Evolutionary conservation across 2,329 filamentous ascomycete species (phyloP).

Genomic region (Bipolaris oryzae): DNA sequence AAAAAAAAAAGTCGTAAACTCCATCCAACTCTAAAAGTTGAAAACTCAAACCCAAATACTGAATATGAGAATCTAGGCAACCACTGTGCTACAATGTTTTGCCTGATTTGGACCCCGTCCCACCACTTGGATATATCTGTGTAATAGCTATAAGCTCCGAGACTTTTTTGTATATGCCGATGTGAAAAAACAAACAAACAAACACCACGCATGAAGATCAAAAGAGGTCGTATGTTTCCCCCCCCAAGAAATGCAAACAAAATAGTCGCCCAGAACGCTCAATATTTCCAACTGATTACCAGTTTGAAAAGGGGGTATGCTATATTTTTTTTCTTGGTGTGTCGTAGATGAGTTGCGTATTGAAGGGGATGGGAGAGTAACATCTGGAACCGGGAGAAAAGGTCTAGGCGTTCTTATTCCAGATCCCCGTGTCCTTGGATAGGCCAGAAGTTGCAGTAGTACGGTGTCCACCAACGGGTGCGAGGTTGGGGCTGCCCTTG

Average conservation of each 20-base stretch:
- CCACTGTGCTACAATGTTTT: not conserved
- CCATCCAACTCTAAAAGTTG: too few species aligned
- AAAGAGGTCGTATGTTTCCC: not conserved
- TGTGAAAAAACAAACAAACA: constrained; percentile 1
- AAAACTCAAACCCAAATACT: too few species aligned
- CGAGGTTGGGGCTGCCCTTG: constrained; percentile 43
- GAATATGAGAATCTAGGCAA: not conserved
- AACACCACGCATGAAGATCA: not conserved
- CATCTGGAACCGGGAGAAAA: not conserved
- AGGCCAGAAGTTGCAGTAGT: constrained; percentile 27
- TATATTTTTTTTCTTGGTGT: constrained; percentile 5
- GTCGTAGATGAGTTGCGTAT: not conserved
- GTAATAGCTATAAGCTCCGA: constrained; percentile 9
- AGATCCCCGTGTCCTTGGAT: constrained; percentile 26
- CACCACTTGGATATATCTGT: not conserved
- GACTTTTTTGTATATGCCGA: constrained; percentile 18
- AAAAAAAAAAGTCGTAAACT: too few species aligned
- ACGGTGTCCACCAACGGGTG: constrained; percentile 43
- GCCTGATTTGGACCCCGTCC: not conserved
- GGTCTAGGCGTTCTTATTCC: constrained; percentile 27
- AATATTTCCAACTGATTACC: constrained; percentile 12
- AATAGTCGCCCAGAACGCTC: constrained; percentile 12
- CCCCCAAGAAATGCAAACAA: constrained; percentile 17
- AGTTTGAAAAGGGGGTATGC: constrained; percentile 3
- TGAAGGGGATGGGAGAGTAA: not conserved